Base-by-base conservation (phyloP, 2,329 filamentous ascomycete genomes). In the Microdochium nivale region DNA sequence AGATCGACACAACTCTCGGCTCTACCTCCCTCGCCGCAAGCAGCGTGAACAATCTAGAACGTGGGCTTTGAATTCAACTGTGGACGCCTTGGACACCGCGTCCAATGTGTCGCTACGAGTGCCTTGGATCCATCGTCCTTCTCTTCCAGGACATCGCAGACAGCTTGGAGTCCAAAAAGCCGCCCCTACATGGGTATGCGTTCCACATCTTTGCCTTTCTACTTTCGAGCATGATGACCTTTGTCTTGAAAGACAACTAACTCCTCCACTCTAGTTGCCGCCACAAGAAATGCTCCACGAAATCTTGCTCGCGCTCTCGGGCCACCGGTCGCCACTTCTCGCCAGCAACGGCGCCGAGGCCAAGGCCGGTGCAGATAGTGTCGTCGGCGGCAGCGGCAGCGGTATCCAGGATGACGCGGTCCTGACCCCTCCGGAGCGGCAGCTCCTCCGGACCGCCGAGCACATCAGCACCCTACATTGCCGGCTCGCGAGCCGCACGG, bases 281-380 rank as follows among this genome's bases (percentile, higher is more conserved):
- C 35, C 56, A 48, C 51, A 59, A 60, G 59, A 59, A 44, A 99
- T 99, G 94, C 88, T 99, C 69, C 94, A 97, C 81, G 94, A 99
- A 78, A 90, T 99, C 74, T 84, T 97, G 70, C 86, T 99, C 70
- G 92, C 91, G 68, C 84, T 97, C 70, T 95, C 91, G 62, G 92
- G 94, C 59, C 89, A 97, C 72, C 87, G 88, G 57, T 96, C 92
- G 58, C 87, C 90, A 59, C 81, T 97, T 65, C 87, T 96, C 73
- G 27, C 27, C 27, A 79, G 80, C 67, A 65, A 72, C 60, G 19
- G 46, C 46, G 46, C 25, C 19, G 40, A 21, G 40, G 40, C 40
- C 40, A 44, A 44, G 40, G 40, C 40, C 40, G 40, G 40, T 44
- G 14, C 40, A 44, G 40, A 44, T 44, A 44, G 19, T 24, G 7